Base-by-base conservation (phyloP, 345 rosid genomes). In the Brassica carinata region DNA sequence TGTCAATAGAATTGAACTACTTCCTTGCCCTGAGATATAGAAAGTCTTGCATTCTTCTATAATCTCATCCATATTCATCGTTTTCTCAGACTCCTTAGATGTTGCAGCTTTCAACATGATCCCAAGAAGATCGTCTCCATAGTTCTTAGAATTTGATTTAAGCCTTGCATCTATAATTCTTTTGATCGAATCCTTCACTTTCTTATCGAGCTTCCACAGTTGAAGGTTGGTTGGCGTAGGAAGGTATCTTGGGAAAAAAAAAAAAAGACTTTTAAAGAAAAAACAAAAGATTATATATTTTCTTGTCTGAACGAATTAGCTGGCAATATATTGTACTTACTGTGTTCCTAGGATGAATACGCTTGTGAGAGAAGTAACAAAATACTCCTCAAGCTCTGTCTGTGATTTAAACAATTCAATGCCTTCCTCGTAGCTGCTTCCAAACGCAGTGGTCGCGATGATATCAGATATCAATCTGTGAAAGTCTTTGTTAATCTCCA, bases 71-170 rank as follows among this genome's bases (percentile, higher is more conserved):
- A 34, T 66, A 0, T 7, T 66, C 69, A 66, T 66, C 7, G 0
- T 66, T 66, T 66, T 66, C 48, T 34, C 48, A 34, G 14, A 8
- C 4, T 66, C 48, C 48, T 34, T 23, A 33, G 69, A 66, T 17
- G 7, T 8, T 66, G 69, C 48, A 8, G 69, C 69, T 66, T 34
- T 66, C 69, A 66, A 34, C 69, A 66, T 66, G 8, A 1, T 66
- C 48, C 69, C 69, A 1, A 66, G 69, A 34, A 66, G 69, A 66
- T 66, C 69, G 69, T 66, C 69, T 34, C 69, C 69, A n/a, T 4
- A 34, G 27, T 66, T 66, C 4, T 8, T 34, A 14, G 27, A 66
- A 8, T 5, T 66, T 17, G 69, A 66, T 8, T 66, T 17, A 1
- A 66, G 48, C 69, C 69, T 66, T 33, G 69, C 69, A 66, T 66